A percentile compares a stretch with the other conserved stretches of the same genome.
Conservation (phyloP, 257 asterid species). For the Solanum sejunctum region DNA sequence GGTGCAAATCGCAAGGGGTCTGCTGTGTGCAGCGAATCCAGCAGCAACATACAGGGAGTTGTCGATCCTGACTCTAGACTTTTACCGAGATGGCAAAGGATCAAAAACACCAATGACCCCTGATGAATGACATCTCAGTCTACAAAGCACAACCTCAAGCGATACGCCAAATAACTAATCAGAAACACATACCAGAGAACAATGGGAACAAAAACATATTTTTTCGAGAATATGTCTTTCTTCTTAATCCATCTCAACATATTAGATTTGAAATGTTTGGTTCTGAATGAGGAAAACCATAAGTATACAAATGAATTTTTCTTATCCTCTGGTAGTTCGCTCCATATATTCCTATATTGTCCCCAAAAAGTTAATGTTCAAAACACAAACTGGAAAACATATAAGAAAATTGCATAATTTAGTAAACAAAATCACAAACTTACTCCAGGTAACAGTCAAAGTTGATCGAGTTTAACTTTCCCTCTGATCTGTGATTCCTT, state of each 20-base stretch:
- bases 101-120: constrained; percentile 75
- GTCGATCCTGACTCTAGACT: constrained; percentile 10
- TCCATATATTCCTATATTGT: constrained; percentile 45
- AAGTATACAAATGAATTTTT: constrained; percentile 18
- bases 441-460: constrained; percentile 36
- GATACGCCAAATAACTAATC: neutral
- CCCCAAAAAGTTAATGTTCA: neutral
- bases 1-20: constrained; percentile 37
- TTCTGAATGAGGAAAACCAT: constrained; percentile 38
- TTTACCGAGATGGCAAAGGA: constrained; percentile 57
- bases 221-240: constrained; percentile 29
- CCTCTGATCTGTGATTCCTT: too few relatives aligned
- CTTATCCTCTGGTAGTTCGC: constrained; percentile 30
- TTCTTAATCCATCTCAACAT: constrained; percentile 56
- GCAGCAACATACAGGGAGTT: constrained; percentile 55
- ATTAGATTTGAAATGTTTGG: neutral
- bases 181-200: constrained; percentile 43
- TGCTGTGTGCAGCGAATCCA: constrained; percentile 42
- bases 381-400: neutral
- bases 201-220: constrained; percentile 58
- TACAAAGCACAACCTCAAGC: neutral
- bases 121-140: constrained; percentile 11
- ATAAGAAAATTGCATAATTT: neutral
- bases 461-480: too few relatives aligned
- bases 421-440: neutral